Base-by-base conservation (phyloP, 148 eudicot species). In the Rhododendron williamsianum region DNA sequence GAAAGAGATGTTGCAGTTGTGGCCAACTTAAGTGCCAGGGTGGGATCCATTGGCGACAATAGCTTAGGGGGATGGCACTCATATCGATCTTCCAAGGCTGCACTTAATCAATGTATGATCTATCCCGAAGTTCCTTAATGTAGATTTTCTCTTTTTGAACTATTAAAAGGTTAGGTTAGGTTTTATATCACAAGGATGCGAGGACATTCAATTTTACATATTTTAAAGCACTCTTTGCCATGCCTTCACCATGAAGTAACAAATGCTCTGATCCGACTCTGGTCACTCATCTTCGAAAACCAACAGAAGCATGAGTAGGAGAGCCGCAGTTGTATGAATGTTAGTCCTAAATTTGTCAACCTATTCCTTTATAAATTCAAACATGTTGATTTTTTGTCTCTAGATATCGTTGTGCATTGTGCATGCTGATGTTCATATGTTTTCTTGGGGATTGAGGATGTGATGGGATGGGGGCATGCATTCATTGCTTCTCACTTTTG, bases 11-110 rank as follows among this genome's bases (percentile, higher is more conserved):
- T 87, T 89, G 93, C 99, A 30, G 89, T 97, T 77, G 90, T 94
- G 82, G 99, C 98, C 69, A 97, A 87, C 87, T 87, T 97, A 91
- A 97, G 98, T 89, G 99, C 99, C 73, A 92, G 99, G 87, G 99
- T 97, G 36, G 98, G 98, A 82, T 97, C 99, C 35, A 95, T 97
- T 82, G 93, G 96, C 25, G 99, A 97, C 86, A 95, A 97, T 86
- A 85, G 72, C 60, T 88, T 97, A 38, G 99, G 98, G 27, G 99
- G 99, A 21, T 97, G 99, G 99, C 98, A 97, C 88, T 95, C 99
- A 10, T 97, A 97, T 90, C 92, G 99, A 54, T 89, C 99, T 81
- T 97, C 99, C 58, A 97, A 97, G 91, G 36, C 99, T 79, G 98
- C 94, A 58, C 93, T 97, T 80, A 97, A 97, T 91, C 98, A 97